phyloP scores from a whole-genome alignment of 768 basidiomycete species.

The Hydnomerulius pinastri region DNA sequence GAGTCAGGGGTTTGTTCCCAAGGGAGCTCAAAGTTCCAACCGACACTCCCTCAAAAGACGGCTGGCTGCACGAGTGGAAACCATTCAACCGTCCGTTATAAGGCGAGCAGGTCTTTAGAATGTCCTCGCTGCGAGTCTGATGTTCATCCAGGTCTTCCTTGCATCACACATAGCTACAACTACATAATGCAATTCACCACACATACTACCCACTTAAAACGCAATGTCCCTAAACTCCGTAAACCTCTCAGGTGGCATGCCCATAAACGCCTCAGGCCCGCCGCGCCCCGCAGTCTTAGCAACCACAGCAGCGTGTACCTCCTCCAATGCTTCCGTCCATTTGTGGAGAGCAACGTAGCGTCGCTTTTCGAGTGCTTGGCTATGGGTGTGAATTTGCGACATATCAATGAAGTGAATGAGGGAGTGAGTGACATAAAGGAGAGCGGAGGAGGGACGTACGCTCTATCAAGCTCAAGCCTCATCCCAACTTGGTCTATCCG shows the following conservation, averaged over 20 bases:
- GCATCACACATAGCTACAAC: background rate
- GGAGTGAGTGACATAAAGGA: too few relatives aligned
- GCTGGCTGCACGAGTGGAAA: constrained; percentile 90
- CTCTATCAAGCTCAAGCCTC: constrained; percentile 85
- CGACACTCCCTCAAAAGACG: constrained; percentile 77
- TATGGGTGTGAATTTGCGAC: constrained; percentile 33
- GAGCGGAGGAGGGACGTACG: constrained; percentile 54
- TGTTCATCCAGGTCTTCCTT: too few relatives aligned
- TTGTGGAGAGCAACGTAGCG: constrained; percentile 78
- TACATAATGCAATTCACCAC: too few relatives aligned
- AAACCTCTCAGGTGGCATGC: constrained; percentile 33
- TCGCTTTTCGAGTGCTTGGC: constrained; percentile 86
- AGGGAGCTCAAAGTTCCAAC: constrained; percentile 84
- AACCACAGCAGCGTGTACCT: constrained; percentile 75
- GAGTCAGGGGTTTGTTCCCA: constrained; percentile 82
- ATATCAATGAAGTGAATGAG: background rate
- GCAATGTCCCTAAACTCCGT: constrained; percentile 31
- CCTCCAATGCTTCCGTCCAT: constrained; percentile 82
- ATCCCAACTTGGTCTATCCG: constrained; percentile 96
- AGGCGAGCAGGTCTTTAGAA: constrained; percentile 10
- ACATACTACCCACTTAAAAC: constrained; percentile 18
- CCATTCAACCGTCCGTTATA: constrained; percentile 56
- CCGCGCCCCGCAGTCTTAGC: constrained; percentile 59
- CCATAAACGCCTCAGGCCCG: constrained; percentile 34
- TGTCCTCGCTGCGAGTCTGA: too few relatives aligned